Conservation (phyloP, 768 basidiomycete species). For the Mrakia blollopis region DNA sequence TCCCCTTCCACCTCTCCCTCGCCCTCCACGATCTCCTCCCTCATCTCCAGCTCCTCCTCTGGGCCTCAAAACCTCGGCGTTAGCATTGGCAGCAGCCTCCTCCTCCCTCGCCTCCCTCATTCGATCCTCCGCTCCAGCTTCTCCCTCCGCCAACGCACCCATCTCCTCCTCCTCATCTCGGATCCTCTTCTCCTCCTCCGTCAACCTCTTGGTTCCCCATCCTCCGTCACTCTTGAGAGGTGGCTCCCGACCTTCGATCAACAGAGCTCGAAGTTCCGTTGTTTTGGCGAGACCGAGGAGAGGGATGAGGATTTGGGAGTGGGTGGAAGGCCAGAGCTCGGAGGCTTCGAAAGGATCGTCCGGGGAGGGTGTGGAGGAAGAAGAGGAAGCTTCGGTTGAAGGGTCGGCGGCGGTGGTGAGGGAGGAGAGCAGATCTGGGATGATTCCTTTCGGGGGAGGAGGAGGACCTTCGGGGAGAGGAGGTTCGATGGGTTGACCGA, state of each 20-base stretch:
- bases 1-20: conserved; percentile 45
- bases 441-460: conserved; percentile 35
- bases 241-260: conserved; percentile 65
- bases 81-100: neutral
- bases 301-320: conserved; percentile 22
- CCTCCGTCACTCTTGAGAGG: conserved; percentile 59
- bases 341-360: conserved; percentile 17
- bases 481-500: conserved; percentile 57
- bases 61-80: conserved; percentile 6
- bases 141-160: neutral
- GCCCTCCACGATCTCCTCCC: conserved; percentile 44
- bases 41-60: conserved; percentile 16
- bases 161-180: conserved; percentile 37
- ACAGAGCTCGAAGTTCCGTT: conserved; percentile 63
- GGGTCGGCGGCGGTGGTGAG: conserved; percentile 44
- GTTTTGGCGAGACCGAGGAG: conserved; percentile 49
- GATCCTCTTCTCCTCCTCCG: conserved; percentile 34
- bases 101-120: conserved; percentile 25
- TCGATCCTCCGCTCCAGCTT: conserved; percentile 8
- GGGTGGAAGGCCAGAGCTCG: conserved; percentile 21
- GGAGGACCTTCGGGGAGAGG: conserved; percentile 39
- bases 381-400: neutral
- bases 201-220: conserved; percentile 56
- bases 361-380: neutral
- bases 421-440: conserved; percentile 55